Base-by-base conservation (phyloP, 441 rosid genomes). In the Populus hybrid region DNA sequence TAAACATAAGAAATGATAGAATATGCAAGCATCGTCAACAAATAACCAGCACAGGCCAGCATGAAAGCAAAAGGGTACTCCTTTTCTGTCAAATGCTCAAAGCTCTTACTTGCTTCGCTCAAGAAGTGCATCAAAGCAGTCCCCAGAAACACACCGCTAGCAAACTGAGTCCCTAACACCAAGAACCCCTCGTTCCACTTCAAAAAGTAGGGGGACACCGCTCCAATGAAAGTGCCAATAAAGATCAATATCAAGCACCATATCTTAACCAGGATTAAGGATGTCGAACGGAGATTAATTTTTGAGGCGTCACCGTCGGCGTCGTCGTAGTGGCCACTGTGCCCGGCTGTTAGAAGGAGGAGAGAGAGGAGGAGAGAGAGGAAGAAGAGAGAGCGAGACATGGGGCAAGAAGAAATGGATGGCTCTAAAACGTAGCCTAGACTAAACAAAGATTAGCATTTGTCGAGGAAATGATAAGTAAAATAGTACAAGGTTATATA, bases 81-180 rank as follows among this genome's bases (percentile, higher is more conserved):
- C 64, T 87, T 81, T 0, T 24, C 68, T 0, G 90, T 87, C 90
- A 94, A 87, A 31, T 89, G 89, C 35, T 61, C 79, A 70, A 94
- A 94, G 21, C 91, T 91, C 79, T 85, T 91, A 65, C 91, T 88
- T 5, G 97, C 90, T 78, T 94, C 97, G 7, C 95, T 84, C 83
- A 94, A 77, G 80, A 94, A 94, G 76, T 94, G 98, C 94, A 94
- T 92, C 90, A 92, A 38, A 69, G 95, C 95, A 10, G 98, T 94
- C 31, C 92, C 97, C 21, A 94, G 82, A 61, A 94, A 94, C 75
- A 92, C 97, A 16, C 95, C 97, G 0, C 97, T 95, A 6, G 97
- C 94, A 81, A 94, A 94, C 80, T 92, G 95, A 14, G 95, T 94
- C 50, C 98, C 97, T 59, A 92, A n/a, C 35, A 92, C 89, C 80